phyloP scores from a whole-genome alignment of 805 yeast species.

The Sporopachydermia lactativora region DNA sequence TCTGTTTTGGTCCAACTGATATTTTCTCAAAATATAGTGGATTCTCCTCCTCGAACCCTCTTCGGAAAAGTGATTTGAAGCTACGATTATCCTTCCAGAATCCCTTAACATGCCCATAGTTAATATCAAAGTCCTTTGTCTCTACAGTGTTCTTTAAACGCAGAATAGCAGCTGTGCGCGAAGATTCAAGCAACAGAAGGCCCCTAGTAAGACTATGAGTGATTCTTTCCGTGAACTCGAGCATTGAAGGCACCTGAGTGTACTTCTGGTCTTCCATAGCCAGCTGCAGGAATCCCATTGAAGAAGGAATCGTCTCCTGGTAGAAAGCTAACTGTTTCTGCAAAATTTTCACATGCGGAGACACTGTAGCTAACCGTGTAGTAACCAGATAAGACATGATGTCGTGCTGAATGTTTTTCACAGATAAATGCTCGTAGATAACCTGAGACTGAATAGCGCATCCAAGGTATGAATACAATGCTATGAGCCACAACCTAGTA shows the following conservation, averaged over 20 bases:
- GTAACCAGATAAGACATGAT: slow-evolving; percentile 41
- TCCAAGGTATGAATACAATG: slow-evolving; percentile 46
- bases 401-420: slow-evolving; percentile 69
- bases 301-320: slow-evolving; percentile 25
- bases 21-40: slow-evolving; percentile 7
- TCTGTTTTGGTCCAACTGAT: slow-evolving; percentile 15
- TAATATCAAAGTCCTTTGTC: slow-evolving; percentile 6
- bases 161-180: slow-evolving; percentile 13
- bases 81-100: slow-evolving; percentile 46
- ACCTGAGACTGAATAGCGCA: slow-evolving; percentile 32
- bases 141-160: slow-evolving; percentile 17
- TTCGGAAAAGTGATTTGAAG: slow-evolving; percentile 35
- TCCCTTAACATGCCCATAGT: slow-evolving; percentile 8
- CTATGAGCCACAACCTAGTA: slow-evolving; percentile 55
- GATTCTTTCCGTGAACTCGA: slow-evolving; percentile 42
- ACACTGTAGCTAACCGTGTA: slow-evolving; percentile 31
- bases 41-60: slow-evolving; percentile 24
- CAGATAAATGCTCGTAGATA: slow-evolving; percentile 36
- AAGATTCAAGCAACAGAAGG: slow-evolving; percentile 17
- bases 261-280: slow-evolving; percentile 48
- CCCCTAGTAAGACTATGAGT: slow-evolving; percentile 34
- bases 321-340: slow-evolving; percentile 22
- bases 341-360: slow-evolving; percentile 27
- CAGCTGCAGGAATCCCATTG: slow-evolving; percentile 30
- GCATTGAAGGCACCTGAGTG: slow-evolving; percentile 53